phyloP scores from a whole-genome alignment of 2,329 filamentous ascomycete species.

The Calycina herbarum region DNA sequence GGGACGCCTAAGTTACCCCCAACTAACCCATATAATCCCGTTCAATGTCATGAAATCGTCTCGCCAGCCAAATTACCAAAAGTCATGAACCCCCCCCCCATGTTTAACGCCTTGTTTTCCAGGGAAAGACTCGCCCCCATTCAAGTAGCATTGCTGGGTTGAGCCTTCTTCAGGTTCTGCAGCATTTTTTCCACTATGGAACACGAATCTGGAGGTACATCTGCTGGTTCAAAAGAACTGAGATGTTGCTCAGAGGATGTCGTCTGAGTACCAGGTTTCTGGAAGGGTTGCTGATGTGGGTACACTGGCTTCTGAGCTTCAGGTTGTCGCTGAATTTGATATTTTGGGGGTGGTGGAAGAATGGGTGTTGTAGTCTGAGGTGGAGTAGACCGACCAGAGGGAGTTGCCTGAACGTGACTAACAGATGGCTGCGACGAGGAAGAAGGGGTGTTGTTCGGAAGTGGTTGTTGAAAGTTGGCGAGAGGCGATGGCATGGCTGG shows the following conservation, averaged over 20 bases:
- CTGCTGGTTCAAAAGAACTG: slow-evolving; percentile 29
- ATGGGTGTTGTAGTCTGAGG: slow-evolving; percentile 3
- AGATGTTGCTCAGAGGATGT: slow-evolving; percentile 14
- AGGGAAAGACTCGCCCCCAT: not conserved
- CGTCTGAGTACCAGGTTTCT: slow-evolving; percentile 12
- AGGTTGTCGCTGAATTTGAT: slow-evolving; percentile 10
- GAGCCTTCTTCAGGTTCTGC: slow-evolving; percentile 46
- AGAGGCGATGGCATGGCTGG: not conserved
- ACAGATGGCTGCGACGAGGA: not conserved
- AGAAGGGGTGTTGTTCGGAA: not conserved
- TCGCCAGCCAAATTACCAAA: not conserved
- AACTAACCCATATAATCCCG: not conserved
- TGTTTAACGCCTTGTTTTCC: not conserved
- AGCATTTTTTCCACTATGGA: slow-evolving; percentile 54
- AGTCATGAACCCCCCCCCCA: not conserved
- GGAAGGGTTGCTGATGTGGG: slow-evolving; percentile 31
- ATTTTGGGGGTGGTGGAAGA: slow-evolving; percentile 11
- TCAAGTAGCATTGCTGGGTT: not conserved
- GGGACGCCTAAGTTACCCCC: not conserved
- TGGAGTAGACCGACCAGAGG: not conserved
- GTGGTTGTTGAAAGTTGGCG: not conserved
- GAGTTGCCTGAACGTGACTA: not conserved
- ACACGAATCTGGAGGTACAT: slow-evolving; percentile 36
- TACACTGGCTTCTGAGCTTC: slow-evolving; percentile 25
- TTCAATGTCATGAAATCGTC: slow-evolving; percentile 9